phyloP scores from a whole-genome alignment of 139 green algal genomes.

The Chara braunii region DNA sequence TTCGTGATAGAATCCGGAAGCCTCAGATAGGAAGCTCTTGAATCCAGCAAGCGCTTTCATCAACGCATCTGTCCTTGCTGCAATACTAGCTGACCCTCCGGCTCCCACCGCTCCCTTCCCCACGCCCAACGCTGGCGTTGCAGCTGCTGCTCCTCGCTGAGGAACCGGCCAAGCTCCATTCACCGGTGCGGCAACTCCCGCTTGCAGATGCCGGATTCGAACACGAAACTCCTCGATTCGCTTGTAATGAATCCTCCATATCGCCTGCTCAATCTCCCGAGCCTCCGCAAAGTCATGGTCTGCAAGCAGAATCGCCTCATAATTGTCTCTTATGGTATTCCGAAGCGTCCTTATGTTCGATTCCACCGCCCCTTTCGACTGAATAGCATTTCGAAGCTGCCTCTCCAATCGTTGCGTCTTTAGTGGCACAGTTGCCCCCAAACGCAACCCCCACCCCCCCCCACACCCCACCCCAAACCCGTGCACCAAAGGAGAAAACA shows the following conservation, averaged over 20 bases:
- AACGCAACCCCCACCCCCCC: too few relatives aligned
- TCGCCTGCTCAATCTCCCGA: slow-evolving; percentile 16
- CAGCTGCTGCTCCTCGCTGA: neutral
- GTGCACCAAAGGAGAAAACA: too few relatives aligned
- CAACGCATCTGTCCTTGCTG: slow-evolving; percentile 2
- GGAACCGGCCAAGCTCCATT: neutral
- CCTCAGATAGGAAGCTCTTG: slow-evolving; percentile 28
- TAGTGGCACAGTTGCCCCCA: too few relatives aligned
- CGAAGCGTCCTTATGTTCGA: slow-evolving; percentile 8
- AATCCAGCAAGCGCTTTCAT: slow-evolving; percentile 20
- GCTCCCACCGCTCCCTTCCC: neutral
- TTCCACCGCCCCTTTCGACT: slow-evolving; percentile 18
- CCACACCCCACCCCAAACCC: too few relatives aligned
- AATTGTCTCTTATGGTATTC: slow-evolving; percentile 10
- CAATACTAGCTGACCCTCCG: neutral
- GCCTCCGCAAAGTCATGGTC: slow-evolving; percentile 21
- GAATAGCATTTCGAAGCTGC: slow-evolving; percentile 14
- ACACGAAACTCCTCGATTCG: slow-evolving; percentile 41
- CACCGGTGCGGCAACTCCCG: neutral
- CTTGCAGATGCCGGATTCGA: slow-evolving; percentile 13
- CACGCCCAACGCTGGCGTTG: too few relatives aligned
- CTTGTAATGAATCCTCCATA: slow-evolving; percentile 35
- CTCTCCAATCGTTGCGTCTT: slow-evolving; percentile 20
- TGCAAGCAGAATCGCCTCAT: slow-evolving; percentile 21
- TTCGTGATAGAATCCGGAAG: slow-evolving; percentile 37